Evolutionary conservation across 805 yeast species (phyloP).

Genomic region (Starmerella davenportii): DNA sequence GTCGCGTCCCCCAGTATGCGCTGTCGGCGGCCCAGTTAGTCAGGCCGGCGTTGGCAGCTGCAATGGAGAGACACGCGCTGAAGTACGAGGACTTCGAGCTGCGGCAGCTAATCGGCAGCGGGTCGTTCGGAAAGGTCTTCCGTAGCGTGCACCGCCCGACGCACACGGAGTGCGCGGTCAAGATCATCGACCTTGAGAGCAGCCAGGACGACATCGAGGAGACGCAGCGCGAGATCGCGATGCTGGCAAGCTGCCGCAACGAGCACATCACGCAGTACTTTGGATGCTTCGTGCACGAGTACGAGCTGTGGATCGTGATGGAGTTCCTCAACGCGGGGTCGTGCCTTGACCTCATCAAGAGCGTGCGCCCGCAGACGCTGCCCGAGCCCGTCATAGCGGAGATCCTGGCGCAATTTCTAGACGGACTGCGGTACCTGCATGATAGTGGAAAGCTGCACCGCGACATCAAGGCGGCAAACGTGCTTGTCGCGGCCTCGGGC

Average conservation of each 20-base stretch:
- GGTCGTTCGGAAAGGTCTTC: conserved; percentile 65
- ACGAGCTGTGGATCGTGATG: conserved; percentile 65
- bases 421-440: conserved; percentile 52
- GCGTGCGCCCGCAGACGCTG: conserved; percentile 31
- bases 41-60: too few species aligned
- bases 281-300: conserved; percentile 55
- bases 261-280: conserved; percentile 46
- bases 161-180: conserved; percentile 23
- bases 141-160: conserved; percentile 34
- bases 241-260: conserved; percentile 47
- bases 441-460: conserved; percentile 62
- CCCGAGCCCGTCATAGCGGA: conserved; percentile 37
- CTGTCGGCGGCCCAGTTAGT: too few species aligned
- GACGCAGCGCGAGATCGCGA: conserved; percentile 52
- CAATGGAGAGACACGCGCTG: neutral
- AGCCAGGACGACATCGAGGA: conserved; percentile 51
- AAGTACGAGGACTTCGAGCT: conserved; percentile 27
- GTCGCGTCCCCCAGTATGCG: too few species aligned
- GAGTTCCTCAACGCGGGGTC: conserved; percentile 69
- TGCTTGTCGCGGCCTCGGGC: conserved; percentile 49
- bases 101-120: conserved; percentile 46
- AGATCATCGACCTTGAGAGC: conserved; percentile 46
- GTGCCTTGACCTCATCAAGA: conserved; percentile 38
- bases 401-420: conserved; percentile 36
- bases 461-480: conserved; percentile 87